Evolutionary conservation across 2,329 filamentous ascomycete genomes (phyloP), one percentile per base, ranked within the genome.

Genomic region (Cercospora sojina): DNA sequence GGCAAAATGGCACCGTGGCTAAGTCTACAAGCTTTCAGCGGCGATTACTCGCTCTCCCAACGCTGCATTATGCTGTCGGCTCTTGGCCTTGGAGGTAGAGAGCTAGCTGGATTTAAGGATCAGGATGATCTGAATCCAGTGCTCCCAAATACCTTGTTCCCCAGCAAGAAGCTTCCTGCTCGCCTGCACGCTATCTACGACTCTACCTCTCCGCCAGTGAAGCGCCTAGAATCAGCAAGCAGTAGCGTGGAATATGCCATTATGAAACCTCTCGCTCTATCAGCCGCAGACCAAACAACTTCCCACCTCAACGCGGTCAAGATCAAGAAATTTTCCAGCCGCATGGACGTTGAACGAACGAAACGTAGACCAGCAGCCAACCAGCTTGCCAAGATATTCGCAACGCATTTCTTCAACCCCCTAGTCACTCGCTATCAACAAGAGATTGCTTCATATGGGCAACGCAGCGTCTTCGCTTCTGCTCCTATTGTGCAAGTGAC

Each of bases 21-120:
- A 66, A 88, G 90, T 3, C 88, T 89, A 64, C 90, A 91, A 0
- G 96, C 95, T 76, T 98, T 97, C 76, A 90, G 92, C 49, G 93
- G 93, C 16, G 95, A 99, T 76, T 93, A 95, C 78, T 97, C 93
- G 0, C 82, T 98, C 41, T 87, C 89, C 0, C 94, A 98, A 77
- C 86, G 95, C 43, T 91, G 90, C 7, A 87, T 91, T 0, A 85
- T 98, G 41, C 88, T 99, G 61, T 90, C 92, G 20, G 89, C 91
- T 0, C 81, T 99, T 3, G 94, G 93, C 0, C 81, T 99, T 0
- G 87, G 90, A 31, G 91, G 91, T 2, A 87, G 94, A 66, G 93
- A 98, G 78, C 79, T 99, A 9, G 92, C 92, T 1, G 93, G 95
- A 0, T 87, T 91, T 70, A 88, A 90, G 56, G 80, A 82, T 7